These are phyloP conservation scores for Heterobasidion irregulare DNA, from an alignment of 1,284 basidiomycete genomes.

Conservation along the genomic window DNA sequence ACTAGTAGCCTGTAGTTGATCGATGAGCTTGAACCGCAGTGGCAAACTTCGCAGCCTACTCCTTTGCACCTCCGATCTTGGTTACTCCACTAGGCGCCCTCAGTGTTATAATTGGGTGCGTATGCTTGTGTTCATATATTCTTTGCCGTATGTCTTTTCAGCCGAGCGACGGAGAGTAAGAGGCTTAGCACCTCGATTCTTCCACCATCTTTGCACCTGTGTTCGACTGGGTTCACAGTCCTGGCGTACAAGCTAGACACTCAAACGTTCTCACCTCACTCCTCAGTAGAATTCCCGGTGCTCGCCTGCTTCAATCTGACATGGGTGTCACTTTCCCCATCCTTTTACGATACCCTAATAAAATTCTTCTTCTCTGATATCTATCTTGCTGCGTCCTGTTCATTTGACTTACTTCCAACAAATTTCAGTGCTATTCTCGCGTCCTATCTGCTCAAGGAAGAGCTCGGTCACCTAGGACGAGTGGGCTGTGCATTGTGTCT, in stretches of 20 bases:
- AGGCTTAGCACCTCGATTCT: too few relatives aligned
- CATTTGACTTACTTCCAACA: not conserved
- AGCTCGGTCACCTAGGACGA: conserved; percentile 88
- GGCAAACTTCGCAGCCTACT: conserved; percentile 98
- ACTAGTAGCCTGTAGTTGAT: not conserved
- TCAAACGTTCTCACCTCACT: too few relatives aligned
- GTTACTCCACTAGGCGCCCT: conserved; percentile 95
- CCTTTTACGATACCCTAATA: too few relatives aligned
- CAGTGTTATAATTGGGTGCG: conserved; percentile 94
- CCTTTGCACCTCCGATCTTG: conserved; percentile 95
- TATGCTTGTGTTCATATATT: conserved; percentile 5
- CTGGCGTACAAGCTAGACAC: too few relatives aligned
- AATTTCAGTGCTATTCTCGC: conserved; percentile 80
- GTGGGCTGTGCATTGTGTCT: conserved; percentile 91
- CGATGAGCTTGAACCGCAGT: conserved; percentile 39
- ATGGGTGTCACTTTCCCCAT: too few relatives aligned
- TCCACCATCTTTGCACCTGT: too few relatives aligned
- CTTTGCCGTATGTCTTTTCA: not conserved
- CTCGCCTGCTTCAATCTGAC: too few relatives aligned
- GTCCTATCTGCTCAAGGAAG: conserved; percentile 89
- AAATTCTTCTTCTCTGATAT: too few relatives aligned
- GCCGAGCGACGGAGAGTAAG: too few relatives aligned
- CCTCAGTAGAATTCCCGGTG: too few relatives aligned
- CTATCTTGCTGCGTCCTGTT: not conserved
- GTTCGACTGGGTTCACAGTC: too few relatives aligned